phyloP scores from a whole-genome alignment of 169 alveolate species.

The Plasmodium yoelii region DNA sequence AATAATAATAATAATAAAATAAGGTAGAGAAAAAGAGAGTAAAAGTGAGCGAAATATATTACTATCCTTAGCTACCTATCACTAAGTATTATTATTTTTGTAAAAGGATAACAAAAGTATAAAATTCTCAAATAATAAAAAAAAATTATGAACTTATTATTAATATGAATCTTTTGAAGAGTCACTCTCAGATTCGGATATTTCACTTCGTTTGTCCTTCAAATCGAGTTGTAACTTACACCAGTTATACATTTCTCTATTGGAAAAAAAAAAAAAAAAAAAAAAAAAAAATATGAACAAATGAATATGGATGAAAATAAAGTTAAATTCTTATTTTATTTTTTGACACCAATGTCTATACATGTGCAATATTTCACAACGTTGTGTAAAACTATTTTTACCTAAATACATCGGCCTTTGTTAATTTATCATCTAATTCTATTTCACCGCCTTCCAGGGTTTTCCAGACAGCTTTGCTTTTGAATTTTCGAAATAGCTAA shows the following conservation, averaged over 20 bases:
- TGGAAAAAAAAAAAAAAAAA: slow-evolving; percentile 5
- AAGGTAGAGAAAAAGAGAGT: neutral
- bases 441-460: slow-evolving; percentile 86
- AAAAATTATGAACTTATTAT: neutral
- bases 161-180: slow-evolving; percentile 72
- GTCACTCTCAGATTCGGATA: slow-evolving; percentile 55
- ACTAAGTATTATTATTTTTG: neutral
- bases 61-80: neutral
- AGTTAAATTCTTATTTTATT: no score
- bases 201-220: slow-evolving; percentile 39
- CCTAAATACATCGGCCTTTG: slow-evolving; percentile 86
- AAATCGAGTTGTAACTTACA: slow-evolving; percentile 48
- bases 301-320: slow-evolving; percentile 63
- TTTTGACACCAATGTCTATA: neutral
- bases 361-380: neutral
- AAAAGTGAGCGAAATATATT: slow-evolving; percentile 1
- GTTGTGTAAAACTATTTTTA: neutral
- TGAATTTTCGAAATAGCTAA: slow-evolving; percentile 82
- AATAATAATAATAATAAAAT: no score
- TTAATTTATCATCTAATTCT: slow-evolving; percentile 84
- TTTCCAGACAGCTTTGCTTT: slow-evolving; percentile 85
- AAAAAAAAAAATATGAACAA: slow-evolving; percentile 4
- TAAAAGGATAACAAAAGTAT: neutral
- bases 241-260: slow-evolving; percentile 76
- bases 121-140: no score